phyloP scores from a whole-genome alignment of 2,329 filamentous ascomycete genomes.

The Fusarium algeriense region DNA sequence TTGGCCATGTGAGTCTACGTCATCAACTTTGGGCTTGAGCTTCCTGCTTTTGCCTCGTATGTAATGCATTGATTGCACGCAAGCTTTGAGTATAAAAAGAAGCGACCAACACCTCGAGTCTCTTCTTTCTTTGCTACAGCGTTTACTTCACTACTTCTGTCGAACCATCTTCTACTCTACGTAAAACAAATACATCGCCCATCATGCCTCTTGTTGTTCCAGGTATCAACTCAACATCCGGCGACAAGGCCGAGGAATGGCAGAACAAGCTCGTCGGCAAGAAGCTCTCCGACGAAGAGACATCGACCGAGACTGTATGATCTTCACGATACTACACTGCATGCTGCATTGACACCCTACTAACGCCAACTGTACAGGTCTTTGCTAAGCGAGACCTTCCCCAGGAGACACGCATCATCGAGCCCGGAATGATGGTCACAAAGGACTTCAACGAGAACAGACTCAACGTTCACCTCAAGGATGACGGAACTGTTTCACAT shows the following conservation, averaged over 20 bases:
- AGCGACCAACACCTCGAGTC: not conserved
- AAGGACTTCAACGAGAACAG: constrained; percentile 67
- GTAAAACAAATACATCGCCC: not conserved
- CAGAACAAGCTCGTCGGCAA: constrained; percentile 73
- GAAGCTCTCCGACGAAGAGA: constrained; percentile 64
- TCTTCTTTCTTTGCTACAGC: not conserved
- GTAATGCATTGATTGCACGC: constrained; percentile 11
- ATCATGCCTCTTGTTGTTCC: constrained; percentile 76
- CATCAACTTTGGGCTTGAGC: constrained; percentile 37
- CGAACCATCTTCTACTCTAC: not conserved
- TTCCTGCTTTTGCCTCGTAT: constrained; percentile 20
- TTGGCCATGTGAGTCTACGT: constrained; percentile 46
- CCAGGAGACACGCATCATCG: constrained; percentile 66
- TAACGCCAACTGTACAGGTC: constrained; percentile 54
- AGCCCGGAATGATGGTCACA: constrained; percentile 69
- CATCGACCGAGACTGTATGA: constrained; percentile 65
- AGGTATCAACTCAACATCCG: constrained; percentile 63
- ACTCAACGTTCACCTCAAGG: constrained; percentile 70
- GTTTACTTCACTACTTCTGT: not conserved
- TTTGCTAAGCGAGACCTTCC: constrained; percentile 73
- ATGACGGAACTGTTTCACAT: constrained; percentile 71
- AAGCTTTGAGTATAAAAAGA: constrained; percentile 32
- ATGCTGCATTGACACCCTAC: not conserved
- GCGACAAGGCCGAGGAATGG: constrained; percentile 68
- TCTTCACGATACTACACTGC: not conserved